Conservation (phyloP, 2,329 filamentous ascomycete genomes). For the Rutstroemia sp. region DNA sequence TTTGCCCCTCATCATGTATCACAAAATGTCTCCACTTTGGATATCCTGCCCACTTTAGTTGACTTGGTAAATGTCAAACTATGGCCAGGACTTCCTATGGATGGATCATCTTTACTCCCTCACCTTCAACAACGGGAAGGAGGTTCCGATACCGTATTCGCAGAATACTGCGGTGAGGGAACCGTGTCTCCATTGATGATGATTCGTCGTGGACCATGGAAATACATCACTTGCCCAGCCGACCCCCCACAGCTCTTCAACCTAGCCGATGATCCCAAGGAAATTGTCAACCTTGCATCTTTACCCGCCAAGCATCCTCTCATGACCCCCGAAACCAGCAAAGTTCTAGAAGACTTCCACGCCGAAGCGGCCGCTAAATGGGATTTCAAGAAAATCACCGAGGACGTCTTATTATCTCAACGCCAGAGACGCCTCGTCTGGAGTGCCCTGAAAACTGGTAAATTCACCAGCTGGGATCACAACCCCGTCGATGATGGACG, state of each 20-base stretch:
- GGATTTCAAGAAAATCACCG: conserved; percentile 73
- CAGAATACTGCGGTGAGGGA: conserved; percentile 91
- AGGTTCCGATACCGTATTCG: conserved; percentile 79
- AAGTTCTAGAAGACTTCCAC: conserved; percentile 55
- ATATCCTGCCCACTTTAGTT: conserved; percentile 82
- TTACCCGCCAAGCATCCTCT: conserved; percentile 31
- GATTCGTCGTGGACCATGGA: conserved; percentile 86
- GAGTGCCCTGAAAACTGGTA: conserved; percentile 68
- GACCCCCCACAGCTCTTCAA: conserved; percentile 84
- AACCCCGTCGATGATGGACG: conserved; percentile 65
- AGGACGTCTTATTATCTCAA: conserved; percentile 69
- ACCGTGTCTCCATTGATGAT: conserved; percentile 86
- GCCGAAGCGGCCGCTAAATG: conserved; percentile 68
- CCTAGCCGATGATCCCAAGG: conserved; percentile 53
- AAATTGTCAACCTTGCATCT: conserved; percentile 32
- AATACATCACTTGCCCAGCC: conserved; percentile 79
- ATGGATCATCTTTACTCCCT: conserved; percentile 75
- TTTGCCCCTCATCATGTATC: conserved; percentile 70
- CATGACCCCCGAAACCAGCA: conserved; percentile 27
- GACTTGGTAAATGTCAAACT: conserved; percentile 70
- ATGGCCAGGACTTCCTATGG: conserved; percentile 68
- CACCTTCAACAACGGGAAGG: conserved; percentile 58
- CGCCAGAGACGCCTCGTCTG: conserved; percentile 72
- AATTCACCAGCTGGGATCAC: conserved; percentile 79
- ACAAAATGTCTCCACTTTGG: conserved; percentile 84